Conservation (phyloP, 1,284 basidiomycete genomes). For the Golubevia sp. region DNA sequence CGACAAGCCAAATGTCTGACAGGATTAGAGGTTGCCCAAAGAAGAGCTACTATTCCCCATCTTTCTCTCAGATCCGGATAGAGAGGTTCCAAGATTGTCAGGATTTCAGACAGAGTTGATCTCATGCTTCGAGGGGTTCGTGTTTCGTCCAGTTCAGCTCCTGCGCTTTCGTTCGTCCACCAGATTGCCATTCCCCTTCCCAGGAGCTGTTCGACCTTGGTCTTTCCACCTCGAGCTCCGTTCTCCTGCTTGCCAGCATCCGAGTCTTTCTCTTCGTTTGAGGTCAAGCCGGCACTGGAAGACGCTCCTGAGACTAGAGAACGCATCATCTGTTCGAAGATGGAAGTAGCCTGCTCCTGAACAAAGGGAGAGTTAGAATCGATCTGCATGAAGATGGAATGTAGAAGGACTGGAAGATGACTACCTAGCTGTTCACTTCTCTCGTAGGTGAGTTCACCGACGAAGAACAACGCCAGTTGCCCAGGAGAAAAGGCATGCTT, state of each 20-base stretch:
- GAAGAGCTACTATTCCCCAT: slow-evolving; percentile 80
- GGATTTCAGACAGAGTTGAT: slow-evolving; percentile 71
- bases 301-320: slow-evolving; percentile 21
- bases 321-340: slow-evolving; percentile 63
- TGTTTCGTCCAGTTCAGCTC: slow-evolving; percentile 34
- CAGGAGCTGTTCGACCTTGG: slow-evolving; percentile 75
- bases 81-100: slow-evolving; percentile 74
- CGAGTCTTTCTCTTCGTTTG: slow-evolving; percentile 24
- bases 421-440: slow-evolving; percentile 75
- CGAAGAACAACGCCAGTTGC: slow-evolving; percentile 84
- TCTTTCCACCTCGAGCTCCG: slow-evolving; percentile 70
- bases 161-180: slow-evolving; percentile 15
- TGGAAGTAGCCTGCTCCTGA: slow-evolving; percentile 72
- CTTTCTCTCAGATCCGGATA: slow-evolving; percentile 72
- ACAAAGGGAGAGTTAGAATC: slow-evolving; percentile 77
- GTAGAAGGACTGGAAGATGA: slow-evolving; percentile 76
- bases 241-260: slow-evolving; percentile 29
- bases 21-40: slow-evolving; percentile 85
- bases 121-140: slow-evolving; percentile 67
- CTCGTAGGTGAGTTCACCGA: slow-evolving; percentile 80
- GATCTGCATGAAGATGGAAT: slow-evolving; percentile 80
- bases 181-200: slow-evolving; percentile 65
- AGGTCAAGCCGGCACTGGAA: slow-evolving; percentile 8
- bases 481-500: slow-evolving; percentile 70
- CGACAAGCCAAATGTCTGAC: slow-evolving; percentile 84